Evolutionary conservation across 1,139 yeast genomes (phyloP), one percentile per base, ranked within the genome.

Genomic region (Candida sojae): DNA sequence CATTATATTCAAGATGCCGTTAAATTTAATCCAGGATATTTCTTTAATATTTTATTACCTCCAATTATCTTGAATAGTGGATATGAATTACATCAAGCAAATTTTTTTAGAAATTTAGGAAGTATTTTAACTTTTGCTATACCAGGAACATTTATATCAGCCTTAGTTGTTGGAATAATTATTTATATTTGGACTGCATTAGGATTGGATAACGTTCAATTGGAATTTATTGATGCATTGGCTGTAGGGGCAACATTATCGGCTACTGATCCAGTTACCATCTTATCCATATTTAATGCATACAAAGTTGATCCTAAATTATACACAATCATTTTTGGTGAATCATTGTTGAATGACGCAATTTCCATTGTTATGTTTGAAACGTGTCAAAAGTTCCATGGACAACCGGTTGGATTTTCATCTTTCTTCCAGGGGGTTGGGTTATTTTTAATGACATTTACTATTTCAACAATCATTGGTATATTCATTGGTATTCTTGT

Each of bases 281-380:
- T 95, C 61, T 73, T 95, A 58, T 91, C 98, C 11, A 95, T 95
- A 52, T 95, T 95, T 76, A 93, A 93, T 62, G 96, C 98, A 12
- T 93, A 95, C 70, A 91, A 92, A 66, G 99, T 95, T 32, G 99
- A 95, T 65, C 99, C 99, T 9, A 93, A 93, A 67, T 75, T 95
- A 43, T 95, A 95, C 71, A 93, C 99, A 23, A 91, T 95, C 55
- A 93, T 95, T 51, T 93, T 95, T 66, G 99, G 99, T 42, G 99
- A 95, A 68, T 88, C 97, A 5, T 74, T 95, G 54, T 73, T 95
- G 49, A 95, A 95, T 64, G 99, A 95, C 71, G 99, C 99, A 39
- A 96, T 95, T 53, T 92, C 98, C 53, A 95, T 95, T 65, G 99
- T 95, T 58, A 93, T 95, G 96, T 95, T 95, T 71, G 99, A 95